Conservation (phyloP, 192 early-diverging fungal species). For the Coemansia sp. region DNA sequence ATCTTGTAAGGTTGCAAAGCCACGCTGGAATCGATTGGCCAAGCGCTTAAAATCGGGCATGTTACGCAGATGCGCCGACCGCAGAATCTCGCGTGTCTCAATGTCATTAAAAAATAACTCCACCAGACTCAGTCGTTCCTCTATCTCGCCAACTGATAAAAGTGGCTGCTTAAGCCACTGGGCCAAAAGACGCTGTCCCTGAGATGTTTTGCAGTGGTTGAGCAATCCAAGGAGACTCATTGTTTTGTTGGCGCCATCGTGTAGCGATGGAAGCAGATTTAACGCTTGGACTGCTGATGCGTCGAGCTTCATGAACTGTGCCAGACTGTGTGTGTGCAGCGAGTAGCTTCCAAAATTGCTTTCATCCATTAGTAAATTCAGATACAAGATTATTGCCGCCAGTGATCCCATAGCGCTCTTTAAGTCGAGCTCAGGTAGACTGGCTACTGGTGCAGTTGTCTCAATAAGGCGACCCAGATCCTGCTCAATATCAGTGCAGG, state of each 20-base stretch:
- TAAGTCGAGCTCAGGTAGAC: slow-evolving; percentile 61
- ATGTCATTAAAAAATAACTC: slow-evolving; percentile 65
- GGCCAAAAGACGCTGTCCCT: slow-evolving; percentile 79
- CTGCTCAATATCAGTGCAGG: slow-evolving; percentile 78
- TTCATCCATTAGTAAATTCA: slow-evolving; percentile 70
- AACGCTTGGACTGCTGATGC: slow-evolving; percentile 84
- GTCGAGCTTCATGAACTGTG: slow-evolving; percentile 91
- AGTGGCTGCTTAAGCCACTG: slow-evolving; percentile 94
- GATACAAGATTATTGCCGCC: slow-evolving; percentile 33
- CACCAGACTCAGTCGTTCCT: slow-evolving; percentile 71
- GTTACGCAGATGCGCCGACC: slow-evolving; percentile 72
- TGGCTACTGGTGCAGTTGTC: slow-evolving; percentile 61
- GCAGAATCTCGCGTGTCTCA: slow-evolving; percentile 61
- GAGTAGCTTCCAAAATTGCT: slow-evolving; percentile 77
- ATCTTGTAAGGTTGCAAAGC: slow-evolving; percentile 79
- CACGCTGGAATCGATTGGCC: slow-evolving; percentile 78
- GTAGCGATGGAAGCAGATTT: slow-evolving; percentile 76
- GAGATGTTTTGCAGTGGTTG: slow-evolving; percentile 86
- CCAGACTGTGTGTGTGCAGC: slow-evolving; percentile 70
- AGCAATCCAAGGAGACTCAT: slow-evolving; percentile 81
- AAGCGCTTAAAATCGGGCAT: slow-evolving; percentile 91
- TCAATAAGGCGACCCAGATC: slow-evolving; percentile 80
- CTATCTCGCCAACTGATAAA: slow-evolving; percentile 70
- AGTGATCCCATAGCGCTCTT: slow-evolving; percentile 31
- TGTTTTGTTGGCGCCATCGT: slow-evolving; percentile 61